Conservation (phyloP, 2,329 filamentous ascomycete genomes). For the Neonectria magnoliae region DNA sequence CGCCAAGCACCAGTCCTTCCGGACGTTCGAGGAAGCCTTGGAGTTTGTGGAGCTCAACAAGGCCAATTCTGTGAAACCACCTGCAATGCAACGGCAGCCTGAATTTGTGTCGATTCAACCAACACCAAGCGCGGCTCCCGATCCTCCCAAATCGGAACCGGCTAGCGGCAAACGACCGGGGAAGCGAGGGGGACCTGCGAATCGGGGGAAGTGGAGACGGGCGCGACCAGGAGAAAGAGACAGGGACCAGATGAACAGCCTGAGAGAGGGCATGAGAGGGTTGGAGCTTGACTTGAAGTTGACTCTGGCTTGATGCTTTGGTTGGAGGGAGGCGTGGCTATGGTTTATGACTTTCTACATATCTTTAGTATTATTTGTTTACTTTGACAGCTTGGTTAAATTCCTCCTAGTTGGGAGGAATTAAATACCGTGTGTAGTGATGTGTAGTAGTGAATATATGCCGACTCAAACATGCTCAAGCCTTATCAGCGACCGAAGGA, state of each 20-base stretch:
- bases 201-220: background rate
- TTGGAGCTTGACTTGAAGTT: background rate
- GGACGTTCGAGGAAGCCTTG: background rate
- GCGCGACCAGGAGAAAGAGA: too few relatives aligned
- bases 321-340: too few relatives aligned
- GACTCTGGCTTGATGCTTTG: background rate
- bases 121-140: background rate
- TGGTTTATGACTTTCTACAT: too few relatives aligned
- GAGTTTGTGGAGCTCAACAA: background rate
- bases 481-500: too few relatives aligned
- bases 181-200: background rate
- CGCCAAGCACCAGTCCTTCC: conserved; percentile 3
- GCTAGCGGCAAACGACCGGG: background rate
- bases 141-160: background rate
- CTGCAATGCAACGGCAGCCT: background rate
- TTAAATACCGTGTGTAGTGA: too few relatives aligned
- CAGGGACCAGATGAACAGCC: background rate
- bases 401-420: too few relatives aligned
- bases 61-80: background rate
- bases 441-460: too few relatives aligned
- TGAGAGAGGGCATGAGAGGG: background rate
- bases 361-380: too few relatives aligned
- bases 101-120: too few relatives aligned
- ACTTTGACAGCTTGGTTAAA: too few relatives aligned
- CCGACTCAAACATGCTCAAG: too few relatives aligned